Evolutionary conservation across 2,329 filamentous ascomycete genomes (phyloP), one percentile per base, ranked within the genome.

Genomic region (Tolypocladium album): DNA sequence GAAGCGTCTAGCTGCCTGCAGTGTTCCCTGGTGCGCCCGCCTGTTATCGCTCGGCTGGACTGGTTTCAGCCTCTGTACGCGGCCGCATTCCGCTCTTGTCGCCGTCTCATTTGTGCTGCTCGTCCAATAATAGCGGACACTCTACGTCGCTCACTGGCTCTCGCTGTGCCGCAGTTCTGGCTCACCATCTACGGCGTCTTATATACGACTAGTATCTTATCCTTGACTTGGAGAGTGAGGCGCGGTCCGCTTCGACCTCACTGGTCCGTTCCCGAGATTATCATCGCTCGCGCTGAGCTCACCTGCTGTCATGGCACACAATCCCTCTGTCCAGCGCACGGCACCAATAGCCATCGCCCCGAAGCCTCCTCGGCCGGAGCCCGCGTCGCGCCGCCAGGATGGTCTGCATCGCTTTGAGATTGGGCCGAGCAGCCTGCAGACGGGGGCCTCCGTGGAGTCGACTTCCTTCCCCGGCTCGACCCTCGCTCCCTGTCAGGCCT

Each of bases 401-500:
- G 79, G 76, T 69, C 68, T 70, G 59, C 74, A 76, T 68, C 75
- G 75, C 66, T 74, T 79, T 65, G 79, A 84, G 64, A 74, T 78
- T 60, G 78, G 75, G 62, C 75, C 79, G 59, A 75, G 76, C 65
- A 81, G 79, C 68, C 76, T 80, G 69, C 79, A 77, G 68, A 79
- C 78, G 66, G 75, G 79, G 64, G 78, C 79, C 65, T 82, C 82
- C 22, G 75, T 78, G 52, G 82, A 82, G 60, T 79, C 78, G 31
- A 72, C 71, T 75, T 69, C 70, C 67, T 70, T 71, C 60, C 69
- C 72, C 63, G 70, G 73, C 61, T 74, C 77, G 58, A 76, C 78
- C 61, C 67, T 74, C 61, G 76, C 81, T 60, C 83, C 86, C 45
- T 91, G 88, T 74, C 88, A 91, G 76, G 84, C 88, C 61, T 94